Conservation (phyloP, 805 yeast species). For the Candida verbasci region DNA sequence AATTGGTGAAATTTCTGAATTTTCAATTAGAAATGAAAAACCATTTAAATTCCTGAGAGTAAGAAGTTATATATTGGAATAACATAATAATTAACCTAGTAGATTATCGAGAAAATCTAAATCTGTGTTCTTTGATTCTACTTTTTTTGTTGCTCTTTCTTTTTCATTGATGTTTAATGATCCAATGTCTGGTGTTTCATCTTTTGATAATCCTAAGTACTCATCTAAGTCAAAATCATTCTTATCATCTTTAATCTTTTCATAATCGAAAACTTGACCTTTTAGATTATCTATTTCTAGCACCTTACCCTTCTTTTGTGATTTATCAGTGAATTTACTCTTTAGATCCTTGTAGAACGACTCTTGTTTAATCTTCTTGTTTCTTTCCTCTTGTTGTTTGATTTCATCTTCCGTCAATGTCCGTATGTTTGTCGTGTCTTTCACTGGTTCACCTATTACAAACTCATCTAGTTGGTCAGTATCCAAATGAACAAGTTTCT, state of each 20-base stretch:
- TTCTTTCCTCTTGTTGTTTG: constrained; percentile 20
- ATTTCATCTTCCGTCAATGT: constrained; percentile 24
- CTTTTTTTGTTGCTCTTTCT: not conserved
- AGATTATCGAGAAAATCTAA: constrained; percentile 6
- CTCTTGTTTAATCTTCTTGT: constrained; percentile 21
- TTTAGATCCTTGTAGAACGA: constrained; percentile 26
- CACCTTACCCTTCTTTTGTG: constrained; percentile 13
- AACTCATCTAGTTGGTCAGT: constrained; percentile 31
- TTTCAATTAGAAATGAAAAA: constrained; percentile 67
- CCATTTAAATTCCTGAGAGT: constrained; percentile 76
- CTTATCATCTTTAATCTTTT: constrained; percentile 12
- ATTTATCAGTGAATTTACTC: constrained; percentile 19
- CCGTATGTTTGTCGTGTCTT: constrained; percentile 10
- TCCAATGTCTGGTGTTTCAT: not conserved
- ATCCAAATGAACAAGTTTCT: not conserved
- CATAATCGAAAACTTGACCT: constrained; percentile 19
- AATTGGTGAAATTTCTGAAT: constrained; percentile 43
- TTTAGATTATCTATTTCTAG: constrained; percentile 34
- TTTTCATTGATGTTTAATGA: not conserved
- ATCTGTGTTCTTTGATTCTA: not conserved
- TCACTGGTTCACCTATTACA: constrained; percentile 25
- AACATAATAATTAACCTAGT: not conserved
- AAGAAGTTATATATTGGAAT: constrained; percentile 25
- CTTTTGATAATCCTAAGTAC: constrained; percentile 5
- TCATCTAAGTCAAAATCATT: constrained; percentile 15